A percentile compares a stretch with the other conserved stretches of the same genome.
These are phyloP conservation scores for Rhodosporidiobolus odoratus DNA, from an alignment of 768 basidiomycete species.

Conservation along the genomic window DNA sequence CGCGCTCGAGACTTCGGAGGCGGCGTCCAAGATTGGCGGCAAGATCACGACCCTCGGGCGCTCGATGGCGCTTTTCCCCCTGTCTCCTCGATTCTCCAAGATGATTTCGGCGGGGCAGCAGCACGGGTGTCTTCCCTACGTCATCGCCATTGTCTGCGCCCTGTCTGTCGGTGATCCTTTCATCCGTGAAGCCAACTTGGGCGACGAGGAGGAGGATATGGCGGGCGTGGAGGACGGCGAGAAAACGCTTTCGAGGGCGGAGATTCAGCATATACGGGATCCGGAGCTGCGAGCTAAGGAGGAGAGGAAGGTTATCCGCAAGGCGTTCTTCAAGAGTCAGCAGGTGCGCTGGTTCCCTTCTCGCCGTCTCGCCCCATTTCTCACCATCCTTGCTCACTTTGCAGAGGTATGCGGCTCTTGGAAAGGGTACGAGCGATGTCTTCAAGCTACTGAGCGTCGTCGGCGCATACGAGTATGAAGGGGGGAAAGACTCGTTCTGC, in stretches of 20 bases:
- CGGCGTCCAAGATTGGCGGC: conserved; percentile 49
- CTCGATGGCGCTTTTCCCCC: conserved; percentile 86
- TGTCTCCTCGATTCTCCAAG: conserved; percentile 88
- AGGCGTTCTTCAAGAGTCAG: conserved; percentile 76
- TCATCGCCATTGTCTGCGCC: conserved; percentile 82
- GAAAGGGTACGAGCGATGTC: conserved; percentile 72
- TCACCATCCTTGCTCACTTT: background rate
- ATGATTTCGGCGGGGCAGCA: conserved; percentile 84
- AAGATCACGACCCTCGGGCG: conserved; percentile 84
- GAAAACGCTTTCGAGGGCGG: conserved; percentile 46
- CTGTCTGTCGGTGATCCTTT: conserved; percentile 95
- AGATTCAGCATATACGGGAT: conserved; percentile 48
- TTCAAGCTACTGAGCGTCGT: conserved; percentile 87
- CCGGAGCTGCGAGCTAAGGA: conserved; percentile 48
- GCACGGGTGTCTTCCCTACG: conserved; percentile 84
- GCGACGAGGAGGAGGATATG: conserved; percentile 52
- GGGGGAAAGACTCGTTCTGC: conserved; percentile 75
- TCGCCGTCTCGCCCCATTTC: background rate
- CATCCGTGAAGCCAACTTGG: conserved; percentile 64
- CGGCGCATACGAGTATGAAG: conserved; percentile 89
- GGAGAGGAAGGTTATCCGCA: conserved; percentile 58
- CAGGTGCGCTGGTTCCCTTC: conserved; percentile 53
- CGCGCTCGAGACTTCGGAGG: conserved; percentile 55
- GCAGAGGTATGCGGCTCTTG: conserved; percentile 73
- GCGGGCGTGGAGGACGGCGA: conserved; percentile 47